phyloP scores from a whole-genome alignment of 768 basidiomycete genomes.

The Gyrodon lividus region DNA sequence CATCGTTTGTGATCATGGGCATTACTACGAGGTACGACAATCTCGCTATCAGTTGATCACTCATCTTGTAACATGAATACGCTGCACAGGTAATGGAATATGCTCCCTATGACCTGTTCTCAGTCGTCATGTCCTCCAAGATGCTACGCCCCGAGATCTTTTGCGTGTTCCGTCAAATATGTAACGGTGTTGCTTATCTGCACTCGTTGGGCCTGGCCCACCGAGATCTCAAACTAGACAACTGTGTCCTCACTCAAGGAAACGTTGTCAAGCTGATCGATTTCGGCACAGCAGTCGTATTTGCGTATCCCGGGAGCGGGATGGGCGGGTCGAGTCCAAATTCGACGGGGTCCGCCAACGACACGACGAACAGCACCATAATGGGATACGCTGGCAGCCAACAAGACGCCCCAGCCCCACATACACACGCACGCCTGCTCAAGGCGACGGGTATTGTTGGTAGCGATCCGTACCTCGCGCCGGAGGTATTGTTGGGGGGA shows the following conservation, averaged over 20 bases:
- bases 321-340: slow-evolving; percentile 34
- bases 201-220: slow-evolving; percentile 98
- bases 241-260: slow-evolving; percentile 96
- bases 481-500: slow-evolving; percentile 82
- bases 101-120: slow-evolving; percentile 97
- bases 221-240: slow-evolving; percentile 98
- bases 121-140: slow-evolving; percentile 98
- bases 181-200: slow-evolving; percentile 96
- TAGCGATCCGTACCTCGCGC: slow-evolving; percentile 96
- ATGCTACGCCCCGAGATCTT: slow-evolving; percentile 99
- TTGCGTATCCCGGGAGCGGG: slow-evolving; percentile 95
- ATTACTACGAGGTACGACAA: slow-evolving; percentile 87
- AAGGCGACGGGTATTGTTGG: slow-evolving; percentile 90
- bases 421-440: slow-evolving; percentile 43
- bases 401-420: slow-evolving; percentile 32
- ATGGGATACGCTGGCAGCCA: slow-evolving; percentile 20
- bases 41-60: neutral
- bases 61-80: slow-evolving; percentile 1
- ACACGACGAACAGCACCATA: slow-evolving; percentile 4
- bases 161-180: slow-evolving; percentile 98
- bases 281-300: slow-evolving; percentile 99
- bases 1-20: slow-evolving; percentile 96
- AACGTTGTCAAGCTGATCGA: slow-evolving; percentile 99
- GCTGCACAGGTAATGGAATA: slow-evolving; percentile 92
- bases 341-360: slow-evolving; percentile 5